Percentiles rank a stretch among this genome's conserved stretches.
phyloP scores from a whole-genome alignment of 306 rosid genomes.

The Trichosanthes cucumerina region DNA sequence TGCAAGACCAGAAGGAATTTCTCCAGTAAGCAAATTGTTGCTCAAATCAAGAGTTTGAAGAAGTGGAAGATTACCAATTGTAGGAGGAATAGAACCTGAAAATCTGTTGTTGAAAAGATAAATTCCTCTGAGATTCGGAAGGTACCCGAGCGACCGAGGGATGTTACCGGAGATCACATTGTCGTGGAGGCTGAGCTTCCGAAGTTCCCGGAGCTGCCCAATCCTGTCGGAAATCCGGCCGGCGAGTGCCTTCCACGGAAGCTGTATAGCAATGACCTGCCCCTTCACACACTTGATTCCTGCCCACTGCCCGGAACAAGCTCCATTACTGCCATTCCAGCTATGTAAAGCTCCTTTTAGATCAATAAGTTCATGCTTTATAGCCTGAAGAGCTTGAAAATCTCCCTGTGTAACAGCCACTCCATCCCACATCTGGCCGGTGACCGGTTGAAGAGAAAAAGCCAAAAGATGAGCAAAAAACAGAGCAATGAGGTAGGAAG shows the following conservation, averaged over 20 bases:
- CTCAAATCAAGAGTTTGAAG: slow-evolving; percentile 87
- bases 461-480: slow-evolving; percentile 25
- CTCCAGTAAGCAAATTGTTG: slow-evolving; percentile 54
- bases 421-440: slow-evolving; percentile 49
- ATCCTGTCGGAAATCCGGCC: slow-evolving; percentile 72
- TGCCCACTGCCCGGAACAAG: slow-evolving; percentile 83
- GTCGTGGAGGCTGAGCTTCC: slow-evolving; percentile 77
- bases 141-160: slow-evolving; percentile 58
- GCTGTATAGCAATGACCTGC: slow-evolving; percentile 78
- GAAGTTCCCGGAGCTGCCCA: slow-evolving; percentile 61
- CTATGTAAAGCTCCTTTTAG: slow-evolving; percentile 48
- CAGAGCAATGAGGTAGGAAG: slow-evolving; percentile 10
- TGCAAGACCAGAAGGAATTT: slow-evolving; percentile 56
- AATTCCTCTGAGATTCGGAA: slow-evolving; percentile 78
- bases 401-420: slow-evolving; percentile 45
- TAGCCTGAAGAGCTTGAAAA: slow-evolving; percentile 52
- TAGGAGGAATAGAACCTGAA: slow-evolving; percentile 72
- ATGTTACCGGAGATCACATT: slow-evolving; percentile 48
- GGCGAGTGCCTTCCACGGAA: slow-evolving; percentile 84
- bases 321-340: slow-evolving; percentile 77
- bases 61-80: slow-evolving; percentile 58
- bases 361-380: slow-evolving; percentile 55
- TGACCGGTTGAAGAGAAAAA: slow-evolving; percentile 20
- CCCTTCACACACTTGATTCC: slow-evolving; percentile 91
- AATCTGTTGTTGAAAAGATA: slow-evolving; percentile 82